These are phyloP conservation scores for Gnaphalium uliginosum DNA, from an alignment of 129 eudicot species.

Conservation along the genomic window DNA sequence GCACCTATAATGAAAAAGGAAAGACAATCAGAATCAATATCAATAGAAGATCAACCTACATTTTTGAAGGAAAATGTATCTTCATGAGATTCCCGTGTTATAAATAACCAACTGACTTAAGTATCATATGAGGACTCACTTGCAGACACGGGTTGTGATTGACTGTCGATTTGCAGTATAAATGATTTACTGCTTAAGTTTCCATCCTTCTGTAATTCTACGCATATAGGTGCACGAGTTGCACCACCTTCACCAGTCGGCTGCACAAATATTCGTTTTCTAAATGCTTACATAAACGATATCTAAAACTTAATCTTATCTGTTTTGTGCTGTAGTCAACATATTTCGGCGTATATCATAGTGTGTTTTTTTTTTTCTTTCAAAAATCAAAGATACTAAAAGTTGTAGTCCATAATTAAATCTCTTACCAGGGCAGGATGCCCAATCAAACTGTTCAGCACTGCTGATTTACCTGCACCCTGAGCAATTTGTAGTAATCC, in stretches of 20 bases:
- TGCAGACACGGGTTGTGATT: conserved; percentile 94
- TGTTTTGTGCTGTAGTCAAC: too few species aligned
- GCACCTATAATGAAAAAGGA: conserved; percentile 56
- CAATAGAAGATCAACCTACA: conserved; percentile 25
- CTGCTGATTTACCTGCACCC: conserved; percentile 99
- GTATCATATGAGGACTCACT: conserved; percentile 54
- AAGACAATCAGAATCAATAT: background rate
- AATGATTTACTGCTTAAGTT: conserved; percentile 83
- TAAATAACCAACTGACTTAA: conserved; percentile 1
- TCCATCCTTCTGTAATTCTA: conserved; percentile 73
- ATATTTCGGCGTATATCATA: too few species aligned
- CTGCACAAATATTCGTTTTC: conserved; percentile 35
- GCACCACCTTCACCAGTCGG: conserved; percentile 99
- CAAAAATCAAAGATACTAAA: too few species aligned
- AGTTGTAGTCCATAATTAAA: too few species aligned
- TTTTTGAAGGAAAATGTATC: background rate
- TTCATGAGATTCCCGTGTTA: conserved; percentile 8
- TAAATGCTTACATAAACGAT: background rate
- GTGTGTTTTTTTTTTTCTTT: too few species aligned
- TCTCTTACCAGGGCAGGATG: conserved; percentile 81
- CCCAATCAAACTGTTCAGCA: conserved; percentile 93
- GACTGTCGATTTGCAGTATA: conserved; percentile 80
- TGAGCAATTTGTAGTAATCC: conserved; percentile 36
- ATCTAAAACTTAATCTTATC: background rate
- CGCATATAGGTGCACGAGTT: conserved; percentile 92